Conservation (phyloP, 345 rosid species). For the Rhizophora apiculata region DNA sequence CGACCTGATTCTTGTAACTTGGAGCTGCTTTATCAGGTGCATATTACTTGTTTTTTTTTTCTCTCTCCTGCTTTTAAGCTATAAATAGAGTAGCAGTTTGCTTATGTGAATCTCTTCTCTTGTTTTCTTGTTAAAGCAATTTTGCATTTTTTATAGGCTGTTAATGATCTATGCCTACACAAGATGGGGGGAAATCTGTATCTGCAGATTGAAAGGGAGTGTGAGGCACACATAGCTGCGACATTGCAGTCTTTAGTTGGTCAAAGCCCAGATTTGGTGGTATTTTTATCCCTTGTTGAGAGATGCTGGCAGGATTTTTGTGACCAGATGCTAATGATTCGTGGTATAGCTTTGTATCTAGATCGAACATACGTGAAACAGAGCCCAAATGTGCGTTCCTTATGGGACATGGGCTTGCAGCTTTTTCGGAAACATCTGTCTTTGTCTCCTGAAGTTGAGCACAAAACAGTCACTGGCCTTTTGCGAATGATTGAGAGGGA, state of each 20-base stretch:
- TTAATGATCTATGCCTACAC: constrained; percentile 82
- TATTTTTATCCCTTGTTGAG: constrained; percentile 86
- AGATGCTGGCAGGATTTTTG: constrained; percentile 96
- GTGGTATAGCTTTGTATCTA: constrained; percentile 87
- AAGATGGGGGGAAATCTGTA: constrained; percentile 91
- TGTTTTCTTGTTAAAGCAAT: constrained; percentile 11
- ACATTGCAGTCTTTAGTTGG: constrained; percentile 83
- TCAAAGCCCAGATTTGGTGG: constrained; percentile 89
- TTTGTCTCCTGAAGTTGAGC: constrained; percentile 79
- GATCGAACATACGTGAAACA: constrained; percentile 94
- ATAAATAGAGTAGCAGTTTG: background rate
- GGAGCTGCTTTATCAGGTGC: constrained; percentile 87
- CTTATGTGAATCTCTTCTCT: constrained; percentile 11
- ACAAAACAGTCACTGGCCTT: constrained; percentile 91
- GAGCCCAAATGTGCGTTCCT: constrained; percentile 69
- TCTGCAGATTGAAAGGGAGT: constrained; percentile 79
- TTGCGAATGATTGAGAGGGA: constrained; percentile 91
- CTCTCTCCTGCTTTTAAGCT: no score
- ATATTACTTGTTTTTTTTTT: background rate
- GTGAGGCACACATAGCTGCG: constrained; percentile 72
- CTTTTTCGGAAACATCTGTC: constrained; percentile 90
- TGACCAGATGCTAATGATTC: constrained; percentile 93
- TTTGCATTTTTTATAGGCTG: constrained; percentile 55
- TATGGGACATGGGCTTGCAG: constrained; percentile 99
- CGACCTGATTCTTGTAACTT: constrained; percentile 64